Percentiles rank a stretch among this genome's conserved stretches.
Evolutionary conservation across 2,329 filamentous ascomycete species (phyloP).

Genomic region (Tolypocladium ovalisporum): DNA sequence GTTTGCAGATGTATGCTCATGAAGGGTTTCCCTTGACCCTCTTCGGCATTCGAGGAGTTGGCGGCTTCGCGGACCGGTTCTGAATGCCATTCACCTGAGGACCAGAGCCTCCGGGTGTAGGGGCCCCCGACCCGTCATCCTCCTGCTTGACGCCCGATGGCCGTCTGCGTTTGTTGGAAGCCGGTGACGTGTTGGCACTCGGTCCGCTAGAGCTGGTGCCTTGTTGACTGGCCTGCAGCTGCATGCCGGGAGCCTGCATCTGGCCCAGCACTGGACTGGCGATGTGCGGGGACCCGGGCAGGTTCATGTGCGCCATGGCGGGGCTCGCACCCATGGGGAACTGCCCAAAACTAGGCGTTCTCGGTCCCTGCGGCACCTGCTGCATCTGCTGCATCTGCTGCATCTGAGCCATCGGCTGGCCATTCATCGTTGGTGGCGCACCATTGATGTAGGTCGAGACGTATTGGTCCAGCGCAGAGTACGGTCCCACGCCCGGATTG

Average conservation of each 20-base stretch:
- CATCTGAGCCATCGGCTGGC: slow-evolving; percentile 32
- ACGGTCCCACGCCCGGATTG: slow-evolving; percentile 44
- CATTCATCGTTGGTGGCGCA: slow-evolving; percentile 30
- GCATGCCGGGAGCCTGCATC: slow-evolving; percentile 56
- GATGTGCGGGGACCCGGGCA: slow-evolving; percentile 50
- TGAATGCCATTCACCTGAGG: slow-evolving; percentile 42
- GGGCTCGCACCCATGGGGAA: slow-evolving; percentile 51
- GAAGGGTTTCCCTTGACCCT: slow-evolving; percentile 36
- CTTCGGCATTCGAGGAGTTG: slow-evolving; percentile 47
- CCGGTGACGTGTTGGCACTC: slow-evolving; percentile 56
- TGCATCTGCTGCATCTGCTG: background rate
- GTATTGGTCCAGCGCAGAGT: slow-evolving; percentile 50
- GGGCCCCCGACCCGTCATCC: slow-evolving; percentile 39
- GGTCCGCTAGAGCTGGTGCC: slow-evolving; percentile 55
- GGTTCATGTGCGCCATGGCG: slow-evolving; percentile 45
- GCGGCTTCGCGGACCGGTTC: slow-evolving; percentile 40
- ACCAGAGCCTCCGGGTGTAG: slow-evolving; percentile 30
- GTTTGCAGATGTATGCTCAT: slow-evolving; percentile 8
- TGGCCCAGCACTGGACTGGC: slow-evolving; percentile 51
- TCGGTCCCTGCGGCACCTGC: slow-evolving; percentile 32
- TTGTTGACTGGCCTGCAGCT: slow-evolving; percentile 57
- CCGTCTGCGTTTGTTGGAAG: slow-evolving; percentile 47
- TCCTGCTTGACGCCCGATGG: slow-evolving; percentile 47
- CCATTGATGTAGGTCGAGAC: slow-evolving; percentile 36
- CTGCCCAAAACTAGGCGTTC: slow-evolving; percentile 44